Base-by-base conservation (phyloP, 805 yeast genomes). In the Saccharomycopsis babjevae region DNA sequence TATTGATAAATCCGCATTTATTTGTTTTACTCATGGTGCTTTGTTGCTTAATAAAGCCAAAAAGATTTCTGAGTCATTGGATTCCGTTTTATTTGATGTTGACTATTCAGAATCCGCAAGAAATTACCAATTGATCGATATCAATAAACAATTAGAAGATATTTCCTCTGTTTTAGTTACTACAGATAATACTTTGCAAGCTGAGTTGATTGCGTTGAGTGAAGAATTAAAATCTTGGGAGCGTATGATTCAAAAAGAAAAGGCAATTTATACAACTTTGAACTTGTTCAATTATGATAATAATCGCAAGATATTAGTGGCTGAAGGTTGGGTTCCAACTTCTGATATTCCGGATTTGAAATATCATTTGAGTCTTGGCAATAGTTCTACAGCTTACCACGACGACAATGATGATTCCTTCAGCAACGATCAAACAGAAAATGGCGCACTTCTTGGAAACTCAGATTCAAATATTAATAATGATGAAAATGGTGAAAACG, bases 241-340 rank as follows among this genome's bases (percentile, higher is more conserved):
- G 78, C 74, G 72, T 62, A 71, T 70, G 18, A 69, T 83, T 58
- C 76, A 79, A 59, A 72, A 83, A 54, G 92, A 86, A 66, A 80
- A 81, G 65, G 71, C 80, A 28, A 83, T 85, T 50, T 85, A 77
- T 69, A 78, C 80, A 62, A 76, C 81, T 3, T 76, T 86, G 74
- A 85, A 86, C 71, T 76, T 76, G 62, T 88, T 88, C 67, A 84
- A 86, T 67, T 85, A 82, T 69, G 94, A 88, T 70, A 73, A 79
- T 59, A 80, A 81, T 52, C 79, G 90, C 70, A 80, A 83, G 68
- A 85, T 85, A 69, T 77, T 83, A 56, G 86, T 82, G 58, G 88
- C 84, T 38, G 89, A 83, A 76, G 90, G 89, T 54, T 86, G 88
- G 96, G 80, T 82, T 42, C 91, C 91, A 40, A 73, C 74, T 11